These are phyloP conservation scores for Penicillium canariense DNA, from an alignment of 495 filamentous ascomycete species.

Conservation along the genomic window DNA sequence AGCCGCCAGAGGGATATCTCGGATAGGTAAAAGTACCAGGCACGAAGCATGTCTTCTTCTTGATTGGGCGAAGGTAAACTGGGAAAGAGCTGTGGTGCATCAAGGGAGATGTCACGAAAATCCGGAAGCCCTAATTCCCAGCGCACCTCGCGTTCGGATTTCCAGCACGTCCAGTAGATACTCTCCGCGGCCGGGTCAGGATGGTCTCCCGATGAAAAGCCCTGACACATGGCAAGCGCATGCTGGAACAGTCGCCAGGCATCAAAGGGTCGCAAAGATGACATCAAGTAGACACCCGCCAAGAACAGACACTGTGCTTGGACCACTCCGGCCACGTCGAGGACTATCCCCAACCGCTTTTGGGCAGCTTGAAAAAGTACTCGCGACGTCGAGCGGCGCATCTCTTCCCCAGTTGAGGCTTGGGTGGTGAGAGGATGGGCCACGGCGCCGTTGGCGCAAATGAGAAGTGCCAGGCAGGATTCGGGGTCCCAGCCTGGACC, in stretches of 20 bases:
- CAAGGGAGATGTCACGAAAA: neutral
- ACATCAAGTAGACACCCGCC: neutral
- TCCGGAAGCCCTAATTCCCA: neutral
- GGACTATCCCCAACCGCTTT: neutral
- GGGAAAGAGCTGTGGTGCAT: neutral
- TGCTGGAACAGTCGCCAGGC: neutral
- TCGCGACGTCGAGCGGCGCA: neutral
- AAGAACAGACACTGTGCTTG: neutral
- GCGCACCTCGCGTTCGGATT: neutral
- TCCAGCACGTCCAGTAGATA: neutral
- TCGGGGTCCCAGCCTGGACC: neutral
- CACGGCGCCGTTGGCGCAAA: neutral
- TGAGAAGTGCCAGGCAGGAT: neutral
- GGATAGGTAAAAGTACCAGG: neutral
- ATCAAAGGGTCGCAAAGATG: neutral
- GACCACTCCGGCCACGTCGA: neutral
- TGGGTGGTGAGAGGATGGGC: neutral
- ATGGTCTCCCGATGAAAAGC: neutral
- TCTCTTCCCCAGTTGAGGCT: neutral
- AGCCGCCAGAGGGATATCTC: neutral
- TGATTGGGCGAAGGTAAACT: neutral
- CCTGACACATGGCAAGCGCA: neutral
- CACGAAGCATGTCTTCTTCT: neutral
- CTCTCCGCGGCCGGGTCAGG: neutral
- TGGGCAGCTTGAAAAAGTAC: neutral